Conservation (phyloP, 768 basidiomycete species). For the Kwoniella botswanensis region DNA sequence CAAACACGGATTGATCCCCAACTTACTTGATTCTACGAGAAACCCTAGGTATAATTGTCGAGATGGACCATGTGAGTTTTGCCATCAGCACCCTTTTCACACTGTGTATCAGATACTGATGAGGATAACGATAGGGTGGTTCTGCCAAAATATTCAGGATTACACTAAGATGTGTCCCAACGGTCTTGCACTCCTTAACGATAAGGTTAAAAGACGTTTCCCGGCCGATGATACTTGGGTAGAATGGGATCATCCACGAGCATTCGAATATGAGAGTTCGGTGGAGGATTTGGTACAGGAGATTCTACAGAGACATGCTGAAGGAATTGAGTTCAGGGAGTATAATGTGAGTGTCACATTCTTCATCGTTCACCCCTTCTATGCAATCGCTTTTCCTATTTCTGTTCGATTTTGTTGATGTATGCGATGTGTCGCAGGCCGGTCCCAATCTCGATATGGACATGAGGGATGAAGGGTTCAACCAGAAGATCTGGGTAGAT, state of each 20-base stretch:
- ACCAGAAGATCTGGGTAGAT: conserved; percentile 91
- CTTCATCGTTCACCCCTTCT: neutral
- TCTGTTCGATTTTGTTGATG: neutral
- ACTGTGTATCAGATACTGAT: neutral
- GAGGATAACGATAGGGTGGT: conserved; percentile 68
- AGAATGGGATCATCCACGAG: conserved; percentile 80
- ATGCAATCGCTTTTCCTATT: neutral
- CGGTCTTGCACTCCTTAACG: conserved; percentile 77
- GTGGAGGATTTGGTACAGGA: conserved; percentile 97
- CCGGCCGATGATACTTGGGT: conserved; percentile 94
- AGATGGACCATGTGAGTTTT: conserved; percentile 77
- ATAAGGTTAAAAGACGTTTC: conserved; percentile 88
- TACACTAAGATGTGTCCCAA: conserved; percentile 83
- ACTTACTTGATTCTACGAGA: conserved; percentile 85
- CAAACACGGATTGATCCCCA: conserved; percentile 96
- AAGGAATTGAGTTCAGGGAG: conserved; percentile 91
- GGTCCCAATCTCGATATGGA: conserved; percentile 97
- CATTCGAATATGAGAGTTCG: conserved; percentile 79
- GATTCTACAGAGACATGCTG: conserved; percentile 88
- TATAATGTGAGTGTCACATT: conserved; percentile 65
- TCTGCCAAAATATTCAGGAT: conserved; percentile 97
- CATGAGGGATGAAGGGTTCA: conserved; percentile 90
- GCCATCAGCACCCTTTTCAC: neutral
- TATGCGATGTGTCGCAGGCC: conserved; percentile 60
- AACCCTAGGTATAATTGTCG: conserved; percentile 91